Percentiles rank a stretch among this genome's conserved stretches.
phyloP scores from a whole-genome alignment of 345 rosid species.

The Sisymbrium irio region DNA sequence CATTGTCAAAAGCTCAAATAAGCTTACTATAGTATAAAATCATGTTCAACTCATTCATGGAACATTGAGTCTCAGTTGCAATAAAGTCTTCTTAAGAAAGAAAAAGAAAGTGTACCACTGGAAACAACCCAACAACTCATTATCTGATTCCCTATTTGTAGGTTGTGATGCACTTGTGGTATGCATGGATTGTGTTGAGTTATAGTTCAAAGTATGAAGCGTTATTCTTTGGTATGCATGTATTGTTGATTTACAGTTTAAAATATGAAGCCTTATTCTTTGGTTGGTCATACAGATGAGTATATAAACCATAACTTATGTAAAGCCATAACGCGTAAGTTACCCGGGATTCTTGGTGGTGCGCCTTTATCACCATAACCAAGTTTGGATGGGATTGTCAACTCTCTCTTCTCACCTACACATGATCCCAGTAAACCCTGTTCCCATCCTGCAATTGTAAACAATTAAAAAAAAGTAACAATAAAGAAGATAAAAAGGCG shows the following conservation, averaged over 20 bases:
- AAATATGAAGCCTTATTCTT: background rate
- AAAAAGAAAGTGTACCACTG: background rate
- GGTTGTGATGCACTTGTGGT: too few relatives aligned
- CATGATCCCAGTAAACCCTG: constrained; percentile 86
- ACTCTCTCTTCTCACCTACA: constrained; percentile 84
- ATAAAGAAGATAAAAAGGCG: background rate
- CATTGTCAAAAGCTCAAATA: too few relatives aligned
- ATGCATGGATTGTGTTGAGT: background rate
- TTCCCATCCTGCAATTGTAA: constrained; percentile 74
- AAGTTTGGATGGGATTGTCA: constrained; percentile 87
- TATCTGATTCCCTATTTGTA: background rate
- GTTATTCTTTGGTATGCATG: background rate
- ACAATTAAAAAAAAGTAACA: background rate
- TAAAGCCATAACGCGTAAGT: background rate
- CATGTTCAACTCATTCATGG: background rate
- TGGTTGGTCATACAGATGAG: background rate
- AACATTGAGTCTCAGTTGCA: background rate
- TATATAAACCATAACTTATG: background rate
- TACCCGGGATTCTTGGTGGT: constrained; percentile 93
- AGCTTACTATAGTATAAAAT: background rate
- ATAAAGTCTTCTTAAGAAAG: background rate
- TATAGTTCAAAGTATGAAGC: background rate
- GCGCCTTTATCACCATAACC: constrained; percentile 88
- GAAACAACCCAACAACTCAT: background rate
- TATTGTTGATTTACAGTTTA: background rate